A percentile compares a stretch with the other conserved stretches of the same genome.
Conservation (phyloP, 2,329 filamentous ascomycete genomes). For the Lasiodiplodia sp. region DNA sequence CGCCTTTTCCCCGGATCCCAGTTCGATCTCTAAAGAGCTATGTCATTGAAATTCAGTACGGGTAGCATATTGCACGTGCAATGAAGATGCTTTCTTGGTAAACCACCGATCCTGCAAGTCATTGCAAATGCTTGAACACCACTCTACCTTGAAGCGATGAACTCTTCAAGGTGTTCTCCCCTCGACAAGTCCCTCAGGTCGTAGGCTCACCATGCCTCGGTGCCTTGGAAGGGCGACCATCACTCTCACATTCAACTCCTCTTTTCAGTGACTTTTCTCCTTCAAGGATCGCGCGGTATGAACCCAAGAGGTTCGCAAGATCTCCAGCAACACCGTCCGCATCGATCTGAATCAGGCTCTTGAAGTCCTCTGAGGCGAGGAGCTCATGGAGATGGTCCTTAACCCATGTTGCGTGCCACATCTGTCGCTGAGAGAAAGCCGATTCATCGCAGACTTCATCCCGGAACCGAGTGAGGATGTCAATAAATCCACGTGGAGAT, state of each 20-base stretch:
- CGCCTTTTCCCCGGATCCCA: background rate
- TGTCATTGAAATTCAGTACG: background rate
- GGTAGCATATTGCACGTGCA: background rate
- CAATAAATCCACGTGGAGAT: background rate
- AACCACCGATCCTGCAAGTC: background rate
- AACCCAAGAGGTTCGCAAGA: background rate
- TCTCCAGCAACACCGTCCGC: background rate
- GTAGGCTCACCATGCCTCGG: background rate
- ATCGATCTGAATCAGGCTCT: background rate
- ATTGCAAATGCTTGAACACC: background rate
- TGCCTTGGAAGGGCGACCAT: background rate
- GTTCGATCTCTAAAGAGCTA: background rate
- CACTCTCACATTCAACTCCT: background rate
- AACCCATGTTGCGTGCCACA: background rate
- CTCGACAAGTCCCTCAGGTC: background rate
- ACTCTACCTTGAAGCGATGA: background rate
- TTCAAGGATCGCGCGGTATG: background rate
- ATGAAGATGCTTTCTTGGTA: background rate
- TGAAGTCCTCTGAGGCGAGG: background rate
- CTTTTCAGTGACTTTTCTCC: background rate
- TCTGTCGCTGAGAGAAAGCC: background rate
- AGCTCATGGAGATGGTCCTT: background rate
- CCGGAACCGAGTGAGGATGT: background rate
- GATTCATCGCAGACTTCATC: background rate
- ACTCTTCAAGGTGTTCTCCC: background rate